Evolutionary conservation across 441 rosid genomes (phyloP), one percentile per base, ranked within the genome.

Genomic region (Populus trichocarpa): DNA sequence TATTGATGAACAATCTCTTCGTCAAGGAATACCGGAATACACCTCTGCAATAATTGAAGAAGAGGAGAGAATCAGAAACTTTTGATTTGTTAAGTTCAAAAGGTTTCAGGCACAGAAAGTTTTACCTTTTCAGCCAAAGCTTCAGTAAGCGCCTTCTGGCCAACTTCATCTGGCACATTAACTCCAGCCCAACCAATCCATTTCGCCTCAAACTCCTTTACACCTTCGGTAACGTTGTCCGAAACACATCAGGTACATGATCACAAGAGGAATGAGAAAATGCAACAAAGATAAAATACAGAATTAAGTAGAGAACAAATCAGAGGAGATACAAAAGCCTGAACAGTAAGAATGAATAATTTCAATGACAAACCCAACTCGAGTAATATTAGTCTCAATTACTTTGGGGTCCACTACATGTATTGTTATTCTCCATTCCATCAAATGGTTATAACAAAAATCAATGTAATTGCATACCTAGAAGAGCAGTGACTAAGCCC

Each of bases 151-250:
- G 98, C 97, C 77, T 83, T 88, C 88, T 93, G 99, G 18, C 99
- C 99, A 78, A 84, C 87, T 80, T 94, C 96, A 81, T 96, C 99
- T 8, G 99, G 98, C 71, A 96, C 99, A 86, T 96, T 93, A 46
- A 94, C 99, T 13, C 99, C 99, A 76, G 99, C 99, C 99, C 99
- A 96, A 57, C 99, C 99, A 75, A 96, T 96, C 99, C 99, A 96
- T 82, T 92, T 94, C 14, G 98, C 97, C 83, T 96, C 99, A 73
- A 96, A 93, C 69, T 91, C 99, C 86, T 96, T 96, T 33, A 96
- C 98, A 83, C 99, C 99, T 96, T 81, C 74, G 32, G 79, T 80
- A 74, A 81, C 61, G 72, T 80, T 76, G 83, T 77, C 69, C 46
- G 83, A 77, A 81, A 83, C 75, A 73, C 84, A 81, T 85, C 70